Evolutionary conservation across 192 early-diverging fungal species (phyloP), one percentile per base, ranked within the genome.

Genomic region (Linnemannia zychae): DNA sequence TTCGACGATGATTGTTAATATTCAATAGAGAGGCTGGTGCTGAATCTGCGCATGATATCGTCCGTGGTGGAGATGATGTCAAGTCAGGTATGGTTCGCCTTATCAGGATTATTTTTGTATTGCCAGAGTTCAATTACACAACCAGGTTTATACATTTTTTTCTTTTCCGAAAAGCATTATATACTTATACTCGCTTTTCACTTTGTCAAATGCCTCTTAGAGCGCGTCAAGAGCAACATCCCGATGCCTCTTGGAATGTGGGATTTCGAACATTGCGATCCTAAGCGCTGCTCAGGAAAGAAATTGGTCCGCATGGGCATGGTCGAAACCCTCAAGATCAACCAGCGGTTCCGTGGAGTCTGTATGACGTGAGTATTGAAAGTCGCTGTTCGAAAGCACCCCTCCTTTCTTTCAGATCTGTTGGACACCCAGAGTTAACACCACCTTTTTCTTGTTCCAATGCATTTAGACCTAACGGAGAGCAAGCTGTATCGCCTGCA

Each of bases 251-350:
- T 96, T 18, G 93, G 90, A 67, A 95, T 96, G 95, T 96, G 95
- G 91, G 99, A 99, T 88, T 99, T 99, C 91, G 96, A 96, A 74
- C 99, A 99, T 85, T 99, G 98, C 89, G 99, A 99, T 86, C 99
- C 99, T 1, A 98, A 98, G 88, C 93, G 98, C 22, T 99, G 98
- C 88, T 98, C 97, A 4, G 98, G 99, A 69, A 94, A 95, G 65
- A 96, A 97, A 80, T 87, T 99, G 9, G 95, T 92, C 24, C 94
- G 98, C 60, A 85, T 95, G 76, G 92, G 94, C 48, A 90, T 98
- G 71, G 90, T 99, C 31, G 92, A 95, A 33, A 92, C 92, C 36
- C 90, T 99, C 48, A 93, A 95, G 63, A 90, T 99, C 36, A 94
- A 93, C 11, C 94, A 94, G 69, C 91, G 93, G 36, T 99, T 99